phyloP scores from a whole-genome alignment of 1,284 basidiomycete species.

The Ceratobasidium papillatum region DNA sequence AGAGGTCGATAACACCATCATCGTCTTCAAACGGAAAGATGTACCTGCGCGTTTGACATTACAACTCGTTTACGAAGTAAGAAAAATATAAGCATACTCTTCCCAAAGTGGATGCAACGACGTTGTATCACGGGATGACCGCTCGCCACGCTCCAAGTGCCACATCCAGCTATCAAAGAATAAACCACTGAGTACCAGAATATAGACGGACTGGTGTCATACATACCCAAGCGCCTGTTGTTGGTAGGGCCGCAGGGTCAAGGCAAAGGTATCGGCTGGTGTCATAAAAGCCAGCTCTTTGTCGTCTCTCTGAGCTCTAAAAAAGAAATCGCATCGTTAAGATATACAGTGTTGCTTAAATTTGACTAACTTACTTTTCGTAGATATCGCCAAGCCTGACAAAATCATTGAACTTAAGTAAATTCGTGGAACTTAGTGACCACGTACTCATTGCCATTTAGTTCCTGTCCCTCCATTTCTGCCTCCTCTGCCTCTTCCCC shows the following conservation, averaged over 20 bases:
- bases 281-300: constrained; percentile 81
- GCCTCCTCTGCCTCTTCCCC: constrained; percentile 64
- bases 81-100: constrained; percentile 65
- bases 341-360: constrained; percentile 6
- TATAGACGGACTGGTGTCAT: not conserved
- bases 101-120: constrained; percentile 96
- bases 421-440: constrained; percentile 47
- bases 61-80: not conserved
- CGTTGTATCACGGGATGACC: constrained; percentile 70
- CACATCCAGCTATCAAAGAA: constrained; percentile 83
- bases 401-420: not conserved
- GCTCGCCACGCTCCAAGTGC: constrained; percentile 77
- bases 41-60: constrained; percentile 60
- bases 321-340: constrained; percentile 44
- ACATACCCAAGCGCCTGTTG: constrained; percentile 86
- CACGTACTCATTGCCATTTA: constrained; percentile 70
- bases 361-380: constrained; percentile 65
- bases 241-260: constrained; percentile 88
- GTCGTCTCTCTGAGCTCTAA: constrained; percentile 86
- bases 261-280: constrained; percentile 79
- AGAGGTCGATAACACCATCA: constrained; percentile 69
- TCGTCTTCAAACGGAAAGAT: constrained; percentile 67
- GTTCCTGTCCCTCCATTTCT: constrained; percentile 69
- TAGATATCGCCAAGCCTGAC: constrained; percentile 74
- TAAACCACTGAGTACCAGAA: not conserved